Evolutionary conservation across 768 basidiomycete species (phyloP).

Genomic region (Lanmaoa pseudosensibilis): DNA sequence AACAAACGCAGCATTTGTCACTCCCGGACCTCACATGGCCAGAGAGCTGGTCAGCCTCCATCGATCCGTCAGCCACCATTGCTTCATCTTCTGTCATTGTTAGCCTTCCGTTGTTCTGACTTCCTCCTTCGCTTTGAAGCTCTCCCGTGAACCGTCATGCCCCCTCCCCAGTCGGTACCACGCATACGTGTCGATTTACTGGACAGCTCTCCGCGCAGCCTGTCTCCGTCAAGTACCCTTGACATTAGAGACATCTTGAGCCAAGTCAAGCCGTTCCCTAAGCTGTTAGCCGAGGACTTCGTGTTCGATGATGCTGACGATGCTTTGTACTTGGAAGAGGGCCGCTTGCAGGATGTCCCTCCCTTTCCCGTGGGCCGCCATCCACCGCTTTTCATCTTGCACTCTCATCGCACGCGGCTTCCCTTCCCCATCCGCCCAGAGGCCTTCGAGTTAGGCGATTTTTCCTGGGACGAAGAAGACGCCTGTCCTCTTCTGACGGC

Average conservation of each 20-base stretch:
- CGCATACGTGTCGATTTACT: conserved; percentile 22
- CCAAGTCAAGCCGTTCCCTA: conserved; percentile 12
- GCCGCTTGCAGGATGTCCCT: conserved; percentile 24
- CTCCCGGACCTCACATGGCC: not conserved
- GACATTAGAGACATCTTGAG: conserved; percentile 27
- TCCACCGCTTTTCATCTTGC: conserved; percentile 31
- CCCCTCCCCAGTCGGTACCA: conserved; percentile 15
- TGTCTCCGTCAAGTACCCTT: conserved; percentile 26
- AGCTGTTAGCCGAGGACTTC: conserved; percentile 25
- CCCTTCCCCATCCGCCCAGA: conserved; percentile 23
- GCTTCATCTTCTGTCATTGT: not conserved
- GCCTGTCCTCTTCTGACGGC: conserved; percentile 22
- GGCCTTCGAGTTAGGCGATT: conserved; percentile 20
- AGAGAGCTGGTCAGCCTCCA: conserved; percentile 25
- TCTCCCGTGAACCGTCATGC: conserved; percentile 19
- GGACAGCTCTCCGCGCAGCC: conserved; percentile 12
- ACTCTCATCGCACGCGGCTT: conserved; percentile 23
- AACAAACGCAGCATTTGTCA: not conserved
- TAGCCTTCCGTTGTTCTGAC: conserved; percentile 10
- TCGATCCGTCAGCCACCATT: conserved; percentile 22
- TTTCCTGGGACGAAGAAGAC: conserved; percentile 20
- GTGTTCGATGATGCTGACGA: conserved; percentile 17
- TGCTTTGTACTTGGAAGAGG: conserved; percentile 10
- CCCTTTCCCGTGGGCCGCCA: conserved; percentile 31
- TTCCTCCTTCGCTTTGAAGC: conserved; percentile 5